These are phyloP conservation scores for Saccharomycopsis sp. DNA, from an alignment of 805 yeast species.

Conservation along the genomic window DNA sequence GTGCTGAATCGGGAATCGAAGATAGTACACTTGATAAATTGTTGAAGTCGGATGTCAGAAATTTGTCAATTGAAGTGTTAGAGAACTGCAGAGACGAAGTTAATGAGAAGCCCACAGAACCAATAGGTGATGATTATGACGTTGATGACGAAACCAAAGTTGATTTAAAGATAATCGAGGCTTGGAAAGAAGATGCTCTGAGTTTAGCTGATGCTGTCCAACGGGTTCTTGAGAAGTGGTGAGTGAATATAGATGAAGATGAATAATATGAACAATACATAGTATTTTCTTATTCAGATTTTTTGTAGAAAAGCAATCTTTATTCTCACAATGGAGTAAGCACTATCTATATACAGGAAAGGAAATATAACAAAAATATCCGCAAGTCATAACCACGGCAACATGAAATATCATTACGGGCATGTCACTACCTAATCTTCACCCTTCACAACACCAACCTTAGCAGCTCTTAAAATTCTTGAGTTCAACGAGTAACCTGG, in stretches of 20 bases:
- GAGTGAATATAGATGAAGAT: not conserved
- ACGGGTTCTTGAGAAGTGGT: not conserved
- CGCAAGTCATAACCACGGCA: not conserved
- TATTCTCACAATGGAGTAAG: too few relatives aligned
- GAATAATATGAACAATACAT: not conserved
- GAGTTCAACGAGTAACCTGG: constrained; percentile 80
- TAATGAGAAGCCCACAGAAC: not conserved
- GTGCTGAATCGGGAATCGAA: not conserved
- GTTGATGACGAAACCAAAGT: not conserved
- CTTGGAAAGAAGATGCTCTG: constrained; percentile 16
- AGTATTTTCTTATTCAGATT: not conserved
- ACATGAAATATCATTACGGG: not conserved
- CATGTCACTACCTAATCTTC: constrained; percentile 25
- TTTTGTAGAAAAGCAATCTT: too few relatives aligned
- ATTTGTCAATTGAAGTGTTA: constrained; percentile 9
- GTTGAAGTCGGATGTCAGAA: constrained; percentile 5
- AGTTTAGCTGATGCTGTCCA: not conserved
- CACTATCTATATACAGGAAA: too few relatives aligned
- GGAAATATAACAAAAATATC: too few relatives aligned
- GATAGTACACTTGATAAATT: not conserved
- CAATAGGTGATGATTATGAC: not conserved
- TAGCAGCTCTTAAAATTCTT: constrained; percentile 90
- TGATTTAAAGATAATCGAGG: constrained; percentile 22
- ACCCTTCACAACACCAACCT: constrained; percentile 85
- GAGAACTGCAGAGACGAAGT: not conserved